Base-by-base conservation (phyloP, 257 asterid genomes). In the Osmanthus fragrans region DNA sequence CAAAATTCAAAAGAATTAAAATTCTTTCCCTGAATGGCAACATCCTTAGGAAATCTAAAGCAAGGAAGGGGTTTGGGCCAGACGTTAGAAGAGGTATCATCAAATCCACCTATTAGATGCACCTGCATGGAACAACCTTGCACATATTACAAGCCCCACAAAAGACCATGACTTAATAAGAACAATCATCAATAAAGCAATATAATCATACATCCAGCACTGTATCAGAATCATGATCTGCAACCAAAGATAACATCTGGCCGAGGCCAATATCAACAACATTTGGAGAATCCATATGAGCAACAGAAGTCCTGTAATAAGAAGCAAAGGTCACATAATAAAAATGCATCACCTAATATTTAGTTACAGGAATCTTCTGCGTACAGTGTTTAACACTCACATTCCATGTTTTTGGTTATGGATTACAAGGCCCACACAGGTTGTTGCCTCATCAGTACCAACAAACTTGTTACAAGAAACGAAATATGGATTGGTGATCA, bases 401-500 rank as follows among this genome's bases (percentile, higher is more conserved):
- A 89, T 87, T 89, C 97, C 97, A 77, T 77, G 87, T 81, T 76
- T 85, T 83, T 80, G 80, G 82, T 93, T 92, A 74, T 96, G 88
- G 80, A 96, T 86, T 76, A 86, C 88, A 77, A 96, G 67, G 25
- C 99, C 97, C 23, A 92, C 90, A 74, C 99, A 93, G 64, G 99
- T 96, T 65, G 99, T 96, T 81, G 98, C 98, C 88, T 93, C 99
- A 77, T 96, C 98, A 37, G 95, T 96, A 72, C 99, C 98, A 60
- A 89, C 91, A 42, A 92, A 80, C 98, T 93, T 75, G 81, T 81
- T 71, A 82, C 65, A 79, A 39, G 79, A 51, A 21, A 67, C 45
- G 60, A 32, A 56, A 85, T 0, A 79, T 47, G 30, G 30, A 76
- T 45, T 49, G 25, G 72, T 40, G 82, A 54, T 42, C 39, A 51